A percentile compares a stretch with the other conserved stretches of the same genome.
Conservation (phyloP, 2,329 filamentous ascomycete genomes). For the Neonectria punicea region DNA sequence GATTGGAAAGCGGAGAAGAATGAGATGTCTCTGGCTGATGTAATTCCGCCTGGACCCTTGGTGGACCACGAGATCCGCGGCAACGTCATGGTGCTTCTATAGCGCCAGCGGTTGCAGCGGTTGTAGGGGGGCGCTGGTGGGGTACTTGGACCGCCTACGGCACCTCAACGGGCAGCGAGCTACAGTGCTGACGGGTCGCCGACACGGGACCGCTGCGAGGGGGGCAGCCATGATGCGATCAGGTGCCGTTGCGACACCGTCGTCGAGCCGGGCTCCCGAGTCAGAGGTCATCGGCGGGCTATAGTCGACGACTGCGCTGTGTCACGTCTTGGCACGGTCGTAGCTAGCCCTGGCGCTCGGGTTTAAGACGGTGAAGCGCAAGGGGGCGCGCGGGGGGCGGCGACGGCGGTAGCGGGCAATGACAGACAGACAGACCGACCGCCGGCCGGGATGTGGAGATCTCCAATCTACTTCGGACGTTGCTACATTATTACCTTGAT, state of each 20-base stretch:
- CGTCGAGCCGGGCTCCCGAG: too few species aligned
- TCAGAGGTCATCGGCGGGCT: not conserved
- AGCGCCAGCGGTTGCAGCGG: slow-evolving; percentile 17
- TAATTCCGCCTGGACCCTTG: not conserved
- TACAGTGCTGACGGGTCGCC: not conserved
- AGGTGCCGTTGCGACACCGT: not conserved
- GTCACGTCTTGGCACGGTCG: not conserved
- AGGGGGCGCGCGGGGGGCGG: too few species aligned
- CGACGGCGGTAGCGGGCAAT: too few species aligned
- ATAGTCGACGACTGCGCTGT: not conserved
- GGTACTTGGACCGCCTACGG: not conserved
- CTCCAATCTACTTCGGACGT: too few species aligned
- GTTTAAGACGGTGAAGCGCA: not conserved
- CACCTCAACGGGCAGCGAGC: not conserved
- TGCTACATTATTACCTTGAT: not conserved
- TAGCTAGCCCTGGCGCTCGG: not conserved
- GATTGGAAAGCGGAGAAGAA: not conserved
- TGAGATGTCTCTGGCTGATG: not conserved
- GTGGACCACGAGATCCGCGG: slow-evolving; percentile 5
- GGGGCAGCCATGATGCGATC: not conserved
- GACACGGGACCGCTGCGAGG: not conserved
- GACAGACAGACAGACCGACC: not conserved
- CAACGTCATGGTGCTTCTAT: slow-evolving; percentile 17
- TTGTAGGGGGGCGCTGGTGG: not conserved
- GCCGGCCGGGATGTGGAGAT: not conserved